Base-by-base conservation (phyloP, 805 yeast species). In the Candida insectorum region DNA sequence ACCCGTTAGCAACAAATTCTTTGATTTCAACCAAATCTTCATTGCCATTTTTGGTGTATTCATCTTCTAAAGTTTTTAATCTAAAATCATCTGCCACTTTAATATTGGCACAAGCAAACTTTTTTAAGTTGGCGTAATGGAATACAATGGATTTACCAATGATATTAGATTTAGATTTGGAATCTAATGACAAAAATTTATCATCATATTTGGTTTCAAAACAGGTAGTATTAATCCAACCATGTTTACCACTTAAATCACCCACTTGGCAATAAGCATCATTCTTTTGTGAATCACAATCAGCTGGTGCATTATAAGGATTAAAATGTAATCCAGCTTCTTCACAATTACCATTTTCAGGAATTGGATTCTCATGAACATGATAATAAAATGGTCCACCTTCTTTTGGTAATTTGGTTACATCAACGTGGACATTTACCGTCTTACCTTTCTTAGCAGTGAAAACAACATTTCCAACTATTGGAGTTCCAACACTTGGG, bases 181-280 rank as follows among this genome's bases (percentile, higher is more conserved):
- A 72, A 47, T 78, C 69, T 54, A 82, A 69, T 0, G 88, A 79
- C 34, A 83, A 54, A 54, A 71, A 82, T 5, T 80, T 81, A 49
- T 83, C 89, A 38, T 67, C 59, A 53, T 78, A 83, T 39, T 68
- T 65, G 18, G 76, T 62, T 55, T 79, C 81, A 54, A 75, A 79
- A 52, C 86, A 80, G 9, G 85, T 80, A 14, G 85, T 70, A 51
- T 80, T 71, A 49, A 83, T 78, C 60, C 62, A 71, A 9, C 91
- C 91, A 56, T 82, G 88, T 54, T 81, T 82, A 27, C 91, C 91
- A 22, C 85, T 74, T 47, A 82, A 73, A 51, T 82, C 89, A 37
- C 91, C 91, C 26, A 81, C 75, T 56, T 79, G 79, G 53, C 87
- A 82, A 22, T 54, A 62, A 6, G 79, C 54, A 54, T 81, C 81